A percentile compares a stretch with the other conserved stretches of the same genome.
phyloP scores from a whole-genome alignment of 2,329 filamentous ascomycete genomes.

The Aureobasidium lini region DNA sequence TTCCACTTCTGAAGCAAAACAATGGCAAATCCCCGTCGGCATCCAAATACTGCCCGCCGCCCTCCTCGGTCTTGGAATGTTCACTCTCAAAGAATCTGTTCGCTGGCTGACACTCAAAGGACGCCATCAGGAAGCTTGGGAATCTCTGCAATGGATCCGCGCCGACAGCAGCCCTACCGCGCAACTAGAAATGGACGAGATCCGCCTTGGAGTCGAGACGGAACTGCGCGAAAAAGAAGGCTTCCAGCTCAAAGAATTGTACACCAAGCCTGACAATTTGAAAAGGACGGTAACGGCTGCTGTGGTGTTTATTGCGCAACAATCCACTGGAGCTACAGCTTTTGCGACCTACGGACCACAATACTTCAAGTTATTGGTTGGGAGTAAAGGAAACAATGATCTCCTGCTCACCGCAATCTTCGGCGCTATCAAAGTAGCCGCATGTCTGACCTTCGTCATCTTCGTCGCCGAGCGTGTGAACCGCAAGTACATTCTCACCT shows the following conservation, averaged over 20 bases:
- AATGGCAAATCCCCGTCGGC: constrained; percentile 52
- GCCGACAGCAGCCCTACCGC: constrained; percentile 33
- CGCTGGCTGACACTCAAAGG: constrained; percentile 44
- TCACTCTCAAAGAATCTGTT: constrained; percentile 43
- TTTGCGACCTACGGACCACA: constrained; percentile 41
- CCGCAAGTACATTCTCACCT: constrained; percentile 30
- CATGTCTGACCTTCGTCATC: constrained; percentile 46
- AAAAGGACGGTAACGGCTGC: constrained; percentile 38
- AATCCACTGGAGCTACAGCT: constrained; percentile 48
- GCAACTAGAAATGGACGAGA: constrained; percentile 43
- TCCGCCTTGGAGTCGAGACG: constrained; percentile 39
- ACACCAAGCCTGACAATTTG: constrained; percentile 37
- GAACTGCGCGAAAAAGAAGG: constrained; percentile 40
- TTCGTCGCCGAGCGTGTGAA: constrained; percentile 45
- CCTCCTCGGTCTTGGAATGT: constrained; percentile 42
- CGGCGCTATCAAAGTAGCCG: constrained; percentile 45
- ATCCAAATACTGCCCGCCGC: constrained; percentile 43
- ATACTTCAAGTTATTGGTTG: constrained; percentile 47
- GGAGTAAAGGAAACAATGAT: constrained; percentile 34
- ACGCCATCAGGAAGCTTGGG: constrained; percentile 39
- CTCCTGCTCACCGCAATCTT: constrained; percentile 48
- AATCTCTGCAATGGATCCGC: constrained; percentile 46
- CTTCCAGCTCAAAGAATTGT: constrained; percentile 38
- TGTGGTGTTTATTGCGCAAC: constrained; percentile 44
- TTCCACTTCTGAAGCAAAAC: constrained; percentile 27